A percentile compares a stretch with the other conserved stretches of the same genome.
phyloP scores from a whole-genome alignment of 1,284 basidiomycete species.

The Cutaneotrichosporon sp. region DNA sequence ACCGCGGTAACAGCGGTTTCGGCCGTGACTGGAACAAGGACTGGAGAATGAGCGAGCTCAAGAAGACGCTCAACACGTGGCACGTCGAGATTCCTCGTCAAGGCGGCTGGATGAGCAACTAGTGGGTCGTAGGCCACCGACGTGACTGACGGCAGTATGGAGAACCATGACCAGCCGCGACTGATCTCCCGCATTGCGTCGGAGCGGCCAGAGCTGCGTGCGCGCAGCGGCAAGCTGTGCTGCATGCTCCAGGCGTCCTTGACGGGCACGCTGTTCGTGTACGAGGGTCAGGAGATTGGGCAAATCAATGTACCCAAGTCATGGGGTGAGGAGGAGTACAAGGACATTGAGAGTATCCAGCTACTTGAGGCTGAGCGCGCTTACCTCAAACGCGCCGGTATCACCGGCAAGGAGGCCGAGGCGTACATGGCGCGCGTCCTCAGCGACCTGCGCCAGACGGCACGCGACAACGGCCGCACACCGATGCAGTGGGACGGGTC shows the following conservation, averaged over 20 bases:
- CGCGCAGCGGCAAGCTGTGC: slow-evolving; percentile 59
- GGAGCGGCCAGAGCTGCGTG: slow-evolving; percentile 56
- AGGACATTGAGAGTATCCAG: slow-evolving; percentile 51
- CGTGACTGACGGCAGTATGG: slow-evolving; percentile 11
- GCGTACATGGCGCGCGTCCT: slow-evolving; percentile 1
- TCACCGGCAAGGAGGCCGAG: slow-evolving; percentile 10
- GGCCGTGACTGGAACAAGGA: slow-evolving; percentile 23
- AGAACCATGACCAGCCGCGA: slow-evolving; percentile 50
- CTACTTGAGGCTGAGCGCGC: slow-evolving; percentile 40
- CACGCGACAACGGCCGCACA: slow-evolving; percentile 61
- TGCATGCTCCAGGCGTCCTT: slow-evolving; percentile 59
- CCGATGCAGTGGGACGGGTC: slow-evolving; percentile 54
- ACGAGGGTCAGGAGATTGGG: slow-evolving; percentile 68
- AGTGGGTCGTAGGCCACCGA: slow-evolving; percentile 4
- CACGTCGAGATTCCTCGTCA: slow-evolving; percentile 56
- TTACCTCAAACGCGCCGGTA: slow-evolving; percentile 27
- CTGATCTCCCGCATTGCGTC: slow-evolving; percentile 62
- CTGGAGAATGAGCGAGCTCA: slow-evolving; percentile 59
- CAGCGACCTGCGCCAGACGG: slow-evolving; percentile 50
- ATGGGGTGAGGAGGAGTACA: slow-evolving; percentile 67
- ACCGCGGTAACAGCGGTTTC: slow-evolving; percentile 22
- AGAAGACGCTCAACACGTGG: slow-evolving; percentile 57
- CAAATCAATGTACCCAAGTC: slow-evolving; percentile 61
- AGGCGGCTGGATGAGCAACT: slow-evolving; percentile 58
- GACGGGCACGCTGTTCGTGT: slow-evolving; percentile 64